Conservation (phyloP, 441 rosid genomes). For the Sinapis alba region DNA sequence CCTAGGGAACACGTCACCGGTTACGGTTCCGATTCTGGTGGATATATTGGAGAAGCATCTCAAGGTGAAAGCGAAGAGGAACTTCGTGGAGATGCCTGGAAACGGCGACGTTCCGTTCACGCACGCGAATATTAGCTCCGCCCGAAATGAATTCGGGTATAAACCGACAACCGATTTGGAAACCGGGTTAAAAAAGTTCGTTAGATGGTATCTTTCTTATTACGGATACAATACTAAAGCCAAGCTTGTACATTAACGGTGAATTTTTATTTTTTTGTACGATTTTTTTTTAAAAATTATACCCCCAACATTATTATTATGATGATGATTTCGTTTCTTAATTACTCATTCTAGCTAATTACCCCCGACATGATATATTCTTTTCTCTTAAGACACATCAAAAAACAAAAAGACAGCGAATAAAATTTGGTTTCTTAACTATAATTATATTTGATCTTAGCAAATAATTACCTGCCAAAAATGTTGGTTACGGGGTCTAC, state of each 20-base stretch:
- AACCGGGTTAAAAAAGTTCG: conserved; percentile 89
- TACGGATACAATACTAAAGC: conserved; percentile 72
- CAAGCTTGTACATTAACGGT: conserved; percentile 59
- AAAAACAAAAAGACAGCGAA: background rate
- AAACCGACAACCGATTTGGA: conserved; percentile 91
- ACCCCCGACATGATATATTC: background rate
- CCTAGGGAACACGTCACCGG: conserved; percentile 89
- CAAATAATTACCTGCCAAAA: conserved; percentile 29
- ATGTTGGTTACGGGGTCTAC: conserved; percentile 18
- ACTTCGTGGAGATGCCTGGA: conserved; percentile 78
- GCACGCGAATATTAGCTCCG: conserved; percentile 80
- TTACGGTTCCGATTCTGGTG: conserved; percentile 74
- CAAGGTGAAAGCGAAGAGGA: conserved; percentile 71
- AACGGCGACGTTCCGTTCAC: conserved; percentile 98
- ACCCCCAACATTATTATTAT: background rate
- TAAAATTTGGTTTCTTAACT: background rate
- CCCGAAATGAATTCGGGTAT: conserved; percentile 71
- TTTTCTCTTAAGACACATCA: conserved; percentile 15
- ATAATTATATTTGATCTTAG: background rate
- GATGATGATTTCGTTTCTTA: conserved; percentile 20
- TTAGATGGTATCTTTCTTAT: conserved; percentile 85
- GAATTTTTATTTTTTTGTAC: conserved; percentile 6
- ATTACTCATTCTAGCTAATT: conserved; percentile 1
- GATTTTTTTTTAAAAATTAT: conserved; percentile 4
- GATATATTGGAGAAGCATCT: conserved; percentile 74